Evolutionary conservation across 257 asterid genomes (phyloP), one percentile per base, ranked within the genome.

Genomic region (Cruciata laevipes): DNA sequence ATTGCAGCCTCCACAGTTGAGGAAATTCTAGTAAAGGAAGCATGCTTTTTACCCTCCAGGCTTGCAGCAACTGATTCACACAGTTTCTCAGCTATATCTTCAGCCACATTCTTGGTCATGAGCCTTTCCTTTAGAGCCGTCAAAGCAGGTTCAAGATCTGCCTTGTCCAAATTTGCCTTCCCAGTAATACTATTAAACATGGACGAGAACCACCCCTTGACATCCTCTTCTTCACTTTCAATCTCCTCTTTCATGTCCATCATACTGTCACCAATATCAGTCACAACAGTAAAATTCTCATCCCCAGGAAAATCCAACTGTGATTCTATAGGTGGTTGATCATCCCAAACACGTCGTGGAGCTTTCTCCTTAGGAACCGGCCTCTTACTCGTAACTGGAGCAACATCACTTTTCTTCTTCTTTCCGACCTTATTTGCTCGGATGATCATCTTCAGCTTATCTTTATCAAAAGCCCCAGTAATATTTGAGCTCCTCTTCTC

Each of bases 71-170:
- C 99, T 9, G 99, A 90, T 73, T 90, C 96, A 81, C 97, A 94
- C 38, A 94, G 95, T 76, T 94, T 90, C 80, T 88, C 97, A 67
- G 99, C 96, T 76, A 94, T 94, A 82, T 94, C 99, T 75, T 94
- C 97, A 7, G 99, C 98, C 97, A 94, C 99, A 84, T 90, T 94
- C 89, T 94, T 94, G 56, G 96, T 87, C 96, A 94, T 94, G 38
- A 94, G 97, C 88, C 95, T 85, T 75, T 94, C 99, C 84, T 88
- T 94, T 25, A 94, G 95, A 80, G 95, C 96, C 77, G 87, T 90
- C 63, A 94, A 89, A 75, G 96, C 93, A 72, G 97, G 96, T 76
- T 85, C 96, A 3, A 94, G 82, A 75, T 90, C 96, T 40, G 87
- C 77, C 59, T 86, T 90, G 83, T 90, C 97, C 89, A 94, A 60